Conservation (phyloP, 2,329 filamentous ascomycete species). For the Aspergillus uvarum region DNA sequence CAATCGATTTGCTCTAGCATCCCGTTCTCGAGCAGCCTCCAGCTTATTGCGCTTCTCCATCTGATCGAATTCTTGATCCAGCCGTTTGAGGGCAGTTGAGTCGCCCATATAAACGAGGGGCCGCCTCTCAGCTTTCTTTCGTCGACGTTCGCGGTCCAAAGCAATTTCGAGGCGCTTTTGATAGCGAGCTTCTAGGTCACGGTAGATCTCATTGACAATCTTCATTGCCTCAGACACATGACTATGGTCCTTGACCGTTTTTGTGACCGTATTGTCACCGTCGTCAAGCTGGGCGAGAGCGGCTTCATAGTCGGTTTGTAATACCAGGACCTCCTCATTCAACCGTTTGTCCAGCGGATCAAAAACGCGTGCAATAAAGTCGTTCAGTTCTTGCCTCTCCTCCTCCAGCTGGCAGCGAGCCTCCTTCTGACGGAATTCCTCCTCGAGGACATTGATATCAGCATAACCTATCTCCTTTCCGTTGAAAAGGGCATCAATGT, state of each 20-base stretch:
- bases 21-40: conserved; percentile 50
- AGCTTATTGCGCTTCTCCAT: conserved; percentile 53
- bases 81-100: conserved; percentile 49
- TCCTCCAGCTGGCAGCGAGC: conserved; percentile 53
- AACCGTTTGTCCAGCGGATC: conserved; percentile 50
- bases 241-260: conserved; percentile 31
- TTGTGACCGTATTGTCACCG: conserved; percentile 38
- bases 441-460: conserved; percentile 56
- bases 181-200: conserved; percentile 51
- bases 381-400: conserved; percentile 53
- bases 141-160: conserved; percentile 54
- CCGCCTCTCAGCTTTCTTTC: conserved; percentile 55
- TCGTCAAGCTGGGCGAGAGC: conserved; percentile 44
- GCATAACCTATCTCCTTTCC: conserved; percentile 58
- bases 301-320: conserved; percentile 49
- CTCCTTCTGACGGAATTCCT: conserved; percentile 56
- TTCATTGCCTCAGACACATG: conserved; percentile 47
- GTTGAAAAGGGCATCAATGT: conserved; percentile 56
- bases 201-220: conserved; percentile 47
- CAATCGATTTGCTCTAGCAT: conserved; percentile 50
- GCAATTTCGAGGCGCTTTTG: conserved; percentile 51
- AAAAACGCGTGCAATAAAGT: conserved; percentile 53
- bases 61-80: conserved; percentile 50
- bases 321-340: conserved; percentile 50
- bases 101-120: conserved; percentile 54